phyloP scores from a whole-genome alignment of 768 basidiomycete genomes.

The Trametes maxima region DNA sequence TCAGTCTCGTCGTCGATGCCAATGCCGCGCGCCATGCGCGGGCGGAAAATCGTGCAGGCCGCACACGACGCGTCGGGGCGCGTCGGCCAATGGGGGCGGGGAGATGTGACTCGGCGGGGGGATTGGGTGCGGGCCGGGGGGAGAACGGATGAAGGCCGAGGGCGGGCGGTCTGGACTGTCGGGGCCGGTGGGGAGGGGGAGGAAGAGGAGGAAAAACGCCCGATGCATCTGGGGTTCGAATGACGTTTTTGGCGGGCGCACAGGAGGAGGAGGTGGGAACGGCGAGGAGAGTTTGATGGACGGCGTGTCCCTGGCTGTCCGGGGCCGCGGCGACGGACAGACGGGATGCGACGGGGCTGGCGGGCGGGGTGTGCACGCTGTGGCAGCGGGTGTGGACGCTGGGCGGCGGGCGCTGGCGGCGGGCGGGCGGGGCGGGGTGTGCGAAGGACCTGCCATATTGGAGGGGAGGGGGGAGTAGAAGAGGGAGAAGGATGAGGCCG shows the following conservation, averaged over 20 bases:
- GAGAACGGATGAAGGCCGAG: constrained; percentile 2
- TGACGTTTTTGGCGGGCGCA: constrained; percentile 10
- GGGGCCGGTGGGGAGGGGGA: constrained; percentile 5
- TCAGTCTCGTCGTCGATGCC: no score
- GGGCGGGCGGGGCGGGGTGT: constrained; percentile 9
- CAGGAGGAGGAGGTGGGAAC: constrained; percentile 5
- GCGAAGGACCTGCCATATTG: constrained; percentile 20
- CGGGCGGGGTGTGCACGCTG: neutral
- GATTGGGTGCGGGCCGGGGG: no score
- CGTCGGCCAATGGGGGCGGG: neutral
- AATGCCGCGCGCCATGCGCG: no score
- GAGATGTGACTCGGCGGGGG: constrained; percentile 1
- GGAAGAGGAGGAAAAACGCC: constrained; percentile 2
- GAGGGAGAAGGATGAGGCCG: neutral
- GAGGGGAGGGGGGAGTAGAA: neutral
- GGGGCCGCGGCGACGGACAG: neutral
- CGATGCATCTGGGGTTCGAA: constrained; percentile 21
- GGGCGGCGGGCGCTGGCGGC: no score
- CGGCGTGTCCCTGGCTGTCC: neutral
- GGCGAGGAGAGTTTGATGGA: constrained; percentile 5
- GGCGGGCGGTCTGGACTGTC: constrained; percentile 4
- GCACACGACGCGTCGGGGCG: neutral
- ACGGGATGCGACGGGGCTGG: neutral
- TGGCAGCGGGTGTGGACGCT: neutral
- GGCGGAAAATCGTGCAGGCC: neutral